These are phyloP conservation scores for Limonium bicolor DNA, from an alignment of 148 eudicot genomes.

Conservation along the genomic window DNA sequence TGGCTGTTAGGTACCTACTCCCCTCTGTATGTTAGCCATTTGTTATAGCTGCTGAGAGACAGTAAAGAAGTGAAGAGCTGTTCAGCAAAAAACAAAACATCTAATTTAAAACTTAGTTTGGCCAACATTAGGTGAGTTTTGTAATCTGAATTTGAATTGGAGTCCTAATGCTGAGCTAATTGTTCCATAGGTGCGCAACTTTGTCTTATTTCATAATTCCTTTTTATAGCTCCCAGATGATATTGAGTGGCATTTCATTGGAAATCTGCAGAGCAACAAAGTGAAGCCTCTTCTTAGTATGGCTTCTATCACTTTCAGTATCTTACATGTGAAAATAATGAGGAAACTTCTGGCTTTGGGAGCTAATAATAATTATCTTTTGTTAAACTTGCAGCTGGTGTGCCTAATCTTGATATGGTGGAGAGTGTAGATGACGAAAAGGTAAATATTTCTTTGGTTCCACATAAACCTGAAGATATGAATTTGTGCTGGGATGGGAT, in stretches of 20 bases:
- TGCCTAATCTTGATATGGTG: conserved; percentile 85
- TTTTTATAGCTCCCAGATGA: conserved; percentile 88
- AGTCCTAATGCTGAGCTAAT: neutral
- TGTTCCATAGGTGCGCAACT: conserved; percentile 6
- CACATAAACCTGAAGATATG: too few species aligned
- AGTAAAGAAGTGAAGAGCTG: neutral
- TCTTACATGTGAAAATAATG: neutral
- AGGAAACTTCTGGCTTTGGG: neutral
- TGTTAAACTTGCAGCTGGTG: conserved; percentile 72
- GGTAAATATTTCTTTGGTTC: conserved; percentile 22
- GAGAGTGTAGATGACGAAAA: conserved; percentile 96
- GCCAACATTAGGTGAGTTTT: neutral
- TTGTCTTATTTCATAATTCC: too few species aligned
- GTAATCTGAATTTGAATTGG: neutral
- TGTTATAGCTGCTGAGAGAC: neutral
- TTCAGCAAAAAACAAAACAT: neutral
- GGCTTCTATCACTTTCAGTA: conserved; percentile 5
- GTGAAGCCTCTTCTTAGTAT: conserved; percentile 84
- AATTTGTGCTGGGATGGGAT: too few species aligned
- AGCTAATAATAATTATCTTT: conserved; percentile 1
- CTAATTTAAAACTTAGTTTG: neutral
- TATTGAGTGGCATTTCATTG: conserved; percentile 96
- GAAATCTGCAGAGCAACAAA: conserved; percentile 98
- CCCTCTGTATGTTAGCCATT: too few species aligned
- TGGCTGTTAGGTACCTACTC: too few species aligned